These are phyloP conservation scores for Corylus heterophylla DNA, from an alignment of 306 rosid genomes.

Conservation along the genomic window DNA sequence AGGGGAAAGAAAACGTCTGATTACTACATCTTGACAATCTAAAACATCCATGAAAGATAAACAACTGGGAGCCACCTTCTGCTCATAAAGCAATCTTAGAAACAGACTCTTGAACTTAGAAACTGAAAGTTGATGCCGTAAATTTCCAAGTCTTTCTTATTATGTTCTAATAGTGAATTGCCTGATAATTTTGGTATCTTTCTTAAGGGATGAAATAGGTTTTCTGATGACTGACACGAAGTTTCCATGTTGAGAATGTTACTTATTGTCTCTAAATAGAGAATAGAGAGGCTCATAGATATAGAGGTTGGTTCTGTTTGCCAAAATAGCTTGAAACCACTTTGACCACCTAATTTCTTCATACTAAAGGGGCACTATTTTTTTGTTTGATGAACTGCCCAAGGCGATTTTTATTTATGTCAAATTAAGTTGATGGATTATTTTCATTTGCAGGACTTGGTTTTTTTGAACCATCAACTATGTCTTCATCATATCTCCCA, in stretches of 20 bases:
- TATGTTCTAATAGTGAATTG: background rate
- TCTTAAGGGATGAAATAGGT: background rate
- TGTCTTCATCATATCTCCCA: slow-evolving; percentile 77
- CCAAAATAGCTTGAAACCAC: background rate
- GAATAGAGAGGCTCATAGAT: background rate
- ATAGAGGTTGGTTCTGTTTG: background rate
- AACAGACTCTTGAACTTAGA: background rate
- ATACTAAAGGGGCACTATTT: background rate
- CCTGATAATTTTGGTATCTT: background rate
- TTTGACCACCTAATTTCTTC: background rate
- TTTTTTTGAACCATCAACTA: slow-evolving; percentile 31
- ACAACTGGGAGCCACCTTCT: background rate
- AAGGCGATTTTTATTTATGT: background rate
- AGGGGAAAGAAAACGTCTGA: background rate
- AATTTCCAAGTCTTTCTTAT: background rate
- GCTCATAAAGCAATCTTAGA: background rate
- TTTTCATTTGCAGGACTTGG: slow-evolving; percentile 41
- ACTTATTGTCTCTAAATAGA: background rate
- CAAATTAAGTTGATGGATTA: background rate
- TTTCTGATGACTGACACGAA: background rate
- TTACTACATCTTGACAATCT: background rate
- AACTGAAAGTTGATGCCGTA: background rate
- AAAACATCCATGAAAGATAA: background rate
- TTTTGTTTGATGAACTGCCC: background rate
- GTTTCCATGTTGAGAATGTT: background rate